A percentile compares a stretch with the other conserved stretches of the same genome.
These are phyloP conservation scores for Danielia oregonensis DNA, from an alignment of 805 yeast species.

Conservation along the genomic window DNA sequence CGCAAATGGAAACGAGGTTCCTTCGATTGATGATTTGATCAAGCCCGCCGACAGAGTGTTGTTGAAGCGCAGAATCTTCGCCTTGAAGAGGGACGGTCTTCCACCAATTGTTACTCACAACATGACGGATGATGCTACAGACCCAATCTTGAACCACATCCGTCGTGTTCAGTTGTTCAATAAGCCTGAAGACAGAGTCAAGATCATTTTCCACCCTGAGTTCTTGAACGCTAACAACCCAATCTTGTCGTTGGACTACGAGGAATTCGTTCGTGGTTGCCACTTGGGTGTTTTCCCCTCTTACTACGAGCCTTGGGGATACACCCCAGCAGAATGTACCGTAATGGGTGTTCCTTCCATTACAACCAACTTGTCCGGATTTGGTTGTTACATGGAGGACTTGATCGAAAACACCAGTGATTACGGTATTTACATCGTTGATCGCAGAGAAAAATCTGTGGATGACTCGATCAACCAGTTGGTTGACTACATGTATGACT, in stretches of 20 bases:
- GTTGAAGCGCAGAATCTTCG: slow-evolving; percentile 88
- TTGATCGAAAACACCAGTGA: slow-evolving; percentile 90
- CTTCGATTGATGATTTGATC: slow-evolving; percentile 78
- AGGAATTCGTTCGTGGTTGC: slow-evolving; percentile 96
- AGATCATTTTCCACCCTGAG: slow-evolving; percentile 96
- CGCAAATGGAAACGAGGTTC: slow-evolving; percentile 56
- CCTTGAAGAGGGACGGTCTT: slow-evolving; percentile 79
- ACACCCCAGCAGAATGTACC: slow-evolving; percentile 98
- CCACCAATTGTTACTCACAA: slow-evolving; percentile 98
- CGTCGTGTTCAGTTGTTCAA: slow-evolving; percentile 90
- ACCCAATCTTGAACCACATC: slow-evolving; percentile 88
- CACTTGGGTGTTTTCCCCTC: slow-evolving; percentile 98
- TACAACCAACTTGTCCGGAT: slow-evolving; percentile 93
- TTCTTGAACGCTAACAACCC: slow-evolving; percentile 94
- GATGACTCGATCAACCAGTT: slow-evolving; percentile 93
- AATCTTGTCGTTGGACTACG: slow-evolving; percentile 87
- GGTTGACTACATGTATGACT: slow-evolving; percentile 84
- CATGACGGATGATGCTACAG: slow-evolving; percentile 88
- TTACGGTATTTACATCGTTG: slow-evolving; percentile 96
- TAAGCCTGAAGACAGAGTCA: slow-evolving; percentile 84
- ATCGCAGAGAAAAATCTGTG: slow-evolving; percentile 85
- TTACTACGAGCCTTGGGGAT: slow-evolving; percentile 99
- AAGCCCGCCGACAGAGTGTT: slow-evolving; percentile 85
- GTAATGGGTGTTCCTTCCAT: slow-evolving; percentile 99
- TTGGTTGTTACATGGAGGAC: slow-evolving; percentile 98